Base-by-base conservation (phyloP, 2,329 filamentous ascomycete genomes). In the Trichoderma sp. region DNA sequence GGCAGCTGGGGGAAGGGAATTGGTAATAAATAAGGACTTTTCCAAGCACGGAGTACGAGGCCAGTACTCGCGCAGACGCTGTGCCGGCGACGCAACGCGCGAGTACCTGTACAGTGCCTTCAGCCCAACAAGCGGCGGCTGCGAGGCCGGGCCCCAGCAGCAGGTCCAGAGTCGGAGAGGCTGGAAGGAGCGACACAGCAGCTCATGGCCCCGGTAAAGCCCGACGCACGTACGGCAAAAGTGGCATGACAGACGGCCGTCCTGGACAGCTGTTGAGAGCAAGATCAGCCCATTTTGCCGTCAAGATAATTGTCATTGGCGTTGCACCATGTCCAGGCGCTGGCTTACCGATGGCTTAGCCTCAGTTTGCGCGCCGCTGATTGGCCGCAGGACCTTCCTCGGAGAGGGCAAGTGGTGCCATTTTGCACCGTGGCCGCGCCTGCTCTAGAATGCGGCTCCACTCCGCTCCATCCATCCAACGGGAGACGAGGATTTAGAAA, bases 201-300 rank as follows among this genome's bases (percentile, higher is more conserved):
- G 33, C 56, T 14, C 31, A 50, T 38, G 27, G 59, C 67, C 67
- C 74, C 67, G 74, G 67, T 33, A 45, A 71, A 62, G 67, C 67
- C 74, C 67, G 74, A 75, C 65, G 74, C 67, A 75, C 66, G 63
- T 33, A 66, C 33, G 67, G 74, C 45, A 75, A 76, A 76, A 76
- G 75, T 76, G 75, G 75, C 75, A 76, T 76, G 75, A 76, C 71
- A 50, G 66, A 66, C 64, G 50, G 35, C 64, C 56, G 71, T 72
- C 60, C 11, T 65, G 56, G 74, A 72, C 71, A 35, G 62, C 18
- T 74, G 33, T 53, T 60, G 75, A 74, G 45, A 7, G 38, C 53
- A 31, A 76, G 74, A 76, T 76, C 71, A 74, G 63, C 75, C 73
- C 71, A 76, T 76, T 74, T 62, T 71, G 64, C 71, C 65, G 71